Conservation (phyloP, 1,284 basidiomycete species). For the Moesziomyces sp. region DNA sequence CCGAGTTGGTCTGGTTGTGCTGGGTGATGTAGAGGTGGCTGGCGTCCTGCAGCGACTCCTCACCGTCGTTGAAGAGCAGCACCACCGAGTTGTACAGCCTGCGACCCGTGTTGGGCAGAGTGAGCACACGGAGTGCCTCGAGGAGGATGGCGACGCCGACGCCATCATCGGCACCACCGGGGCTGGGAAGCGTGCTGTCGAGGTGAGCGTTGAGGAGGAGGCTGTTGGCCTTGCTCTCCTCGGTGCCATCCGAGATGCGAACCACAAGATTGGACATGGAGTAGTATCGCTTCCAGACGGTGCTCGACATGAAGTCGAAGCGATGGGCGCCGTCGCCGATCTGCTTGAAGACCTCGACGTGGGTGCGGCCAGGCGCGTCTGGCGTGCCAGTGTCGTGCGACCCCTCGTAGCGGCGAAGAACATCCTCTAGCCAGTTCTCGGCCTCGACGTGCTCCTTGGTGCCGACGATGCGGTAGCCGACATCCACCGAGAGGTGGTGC, state of each 20-base stretch:
- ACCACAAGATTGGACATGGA: slow-evolving; percentile 87
- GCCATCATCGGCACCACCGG: slow-evolving; percentile 74
- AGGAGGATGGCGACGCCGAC: slow-evolving; percentile 90
- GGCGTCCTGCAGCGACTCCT: slow-evolving; percentile 87
- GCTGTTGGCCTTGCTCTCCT: slow-evolving; percentile 71
- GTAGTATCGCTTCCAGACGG: slow-evolving; percentile 90
- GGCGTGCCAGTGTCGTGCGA: slow-evolving; percentile 53
- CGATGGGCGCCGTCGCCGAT: slow-evolving; percentile 64
- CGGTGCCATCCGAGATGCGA: slow-evolving; percentile 83
- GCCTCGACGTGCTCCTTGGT: slow-evolving; percentile 86
- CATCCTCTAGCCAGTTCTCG: slow-evolving; percentile 82
- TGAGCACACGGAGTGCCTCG: slow-evolving; percentile 74
- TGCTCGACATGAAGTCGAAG: slow-evolving; percentile 69
- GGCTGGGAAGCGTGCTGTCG: slow-evolving; percentile 75
- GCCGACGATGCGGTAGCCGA: slow-evolving; percentile 92
- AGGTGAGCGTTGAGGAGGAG: slow-evolving; percentile 86
- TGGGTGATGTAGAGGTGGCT: slow-evolving; percentile 75
- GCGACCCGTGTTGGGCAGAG: slow-evolving; percentile 79
- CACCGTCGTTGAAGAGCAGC: slow-evolving; percentile 94
- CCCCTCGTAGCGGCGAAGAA: slow-evolving; percentile 73
- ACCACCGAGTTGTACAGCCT: slow-evolving; percentile 83
- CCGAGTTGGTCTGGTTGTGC: slow-evolving; percentile 68
- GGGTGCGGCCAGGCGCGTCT: slow-evolving; percentile 35
- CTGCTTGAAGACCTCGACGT: slow-evolving; percentile 66
- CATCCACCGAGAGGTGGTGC: slow-evolving; percentile 73